Base-by-base conservation (phyloP, 768 basidiomycete genomes). In the Russula ochroleuca region DNA sequence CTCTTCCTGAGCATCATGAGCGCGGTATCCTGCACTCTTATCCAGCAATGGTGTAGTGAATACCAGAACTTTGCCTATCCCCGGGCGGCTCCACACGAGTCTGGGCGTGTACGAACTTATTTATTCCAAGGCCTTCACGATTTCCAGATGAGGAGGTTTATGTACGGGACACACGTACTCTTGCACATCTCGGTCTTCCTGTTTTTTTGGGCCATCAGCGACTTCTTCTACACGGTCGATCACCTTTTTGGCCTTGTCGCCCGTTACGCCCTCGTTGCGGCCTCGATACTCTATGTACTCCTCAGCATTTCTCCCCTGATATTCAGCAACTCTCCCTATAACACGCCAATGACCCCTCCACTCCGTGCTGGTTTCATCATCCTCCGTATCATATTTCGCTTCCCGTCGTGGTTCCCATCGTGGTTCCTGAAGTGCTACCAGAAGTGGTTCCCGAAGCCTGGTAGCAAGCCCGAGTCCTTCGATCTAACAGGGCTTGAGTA, bases 41-140 rank as follows among this genome's bases (percentile, higher is more conserved):
- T 68, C 15, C 67, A 67, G 17, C 61, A 68, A 54, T 67, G 66
- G 66, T 53, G 57, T 48, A 48, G 55, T 8, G 57, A 57, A 17
- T 62, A 52, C 28, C 9, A 59, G 25, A 45, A 35, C 8, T 47
- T 25, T 38, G 50, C 57, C 25, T 59, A 53, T 14, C 56, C 62
- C 41, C 19, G 51, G 28, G 62, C 25, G 7, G 51, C 55, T 4
- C 62, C 43, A 17, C 62, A 63, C 14, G 35, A 58, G 28, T 43
- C 62, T 17, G 65, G 62, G 5, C 62, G 62, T 19, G 49, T 63
- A n/a, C 65, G 62, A 9, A 63, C 62, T 4, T 64, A 54, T 38
- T 19, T 59, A 13, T 54, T 43, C n/a, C 23, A 14, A 28, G 65
- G 65, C 23, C 56, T 64, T 17, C 11, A 48, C 10, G 33, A 7